Conservation (phyloP, 2,329 filamentous ascomycete genomes). For the Fonsecaea pedrosoi region DNA sequence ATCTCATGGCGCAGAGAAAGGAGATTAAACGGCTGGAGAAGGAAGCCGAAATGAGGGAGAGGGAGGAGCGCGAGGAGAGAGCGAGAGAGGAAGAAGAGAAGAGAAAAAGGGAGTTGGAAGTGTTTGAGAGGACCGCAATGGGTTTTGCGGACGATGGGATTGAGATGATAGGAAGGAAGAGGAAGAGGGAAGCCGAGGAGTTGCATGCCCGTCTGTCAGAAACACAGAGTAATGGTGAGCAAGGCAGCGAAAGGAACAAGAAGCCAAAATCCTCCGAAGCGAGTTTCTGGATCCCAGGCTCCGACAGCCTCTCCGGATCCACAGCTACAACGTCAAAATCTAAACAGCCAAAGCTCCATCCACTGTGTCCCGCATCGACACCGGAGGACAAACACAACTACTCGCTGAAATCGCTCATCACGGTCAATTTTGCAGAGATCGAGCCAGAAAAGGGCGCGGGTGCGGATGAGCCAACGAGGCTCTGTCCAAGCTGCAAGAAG, state of each 20-base stretch:
- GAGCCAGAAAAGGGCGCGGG: slow-evolving; percentile 55
- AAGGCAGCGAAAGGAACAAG: slow-evolving; percentile 59
- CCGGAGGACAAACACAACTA: slow-evolving; percentile 72
- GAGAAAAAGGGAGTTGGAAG: slow-evolving; percentile 69
- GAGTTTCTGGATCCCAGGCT: slow-evolving; percentile 89
- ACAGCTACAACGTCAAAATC: slow-evolving; percentile 58
- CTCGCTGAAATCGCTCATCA: slow-evolving; percentile 77
- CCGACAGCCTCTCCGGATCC: slow-evolving; percentile 70
- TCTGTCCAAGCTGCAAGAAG: slow-evolving; percentile 88
- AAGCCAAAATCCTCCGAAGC: slow-evolving; percentile 69
- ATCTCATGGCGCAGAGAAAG: slow-evolving; percentile 88
- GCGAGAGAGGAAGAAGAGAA: slow-evolving; percentile 72
- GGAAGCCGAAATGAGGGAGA: slow-evolving; percentile 65
- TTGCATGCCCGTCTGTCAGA: slow-evolving; percentile 67
- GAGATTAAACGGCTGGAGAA: slow-evolving; percentile 85
- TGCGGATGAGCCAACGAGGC: slow-evolving; percentile 55
- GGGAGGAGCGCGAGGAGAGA: slow-evolving; percentile 67
- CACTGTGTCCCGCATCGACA: slow-evolving; percentile 77
- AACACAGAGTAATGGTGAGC: neutral
- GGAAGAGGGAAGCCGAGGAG: slow-evolving; percentile 83
- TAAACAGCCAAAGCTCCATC: slow-evolving; percentile 71
- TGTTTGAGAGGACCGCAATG: slow-evolving; percentile 38
- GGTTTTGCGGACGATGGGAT: slow-evolving; percentile 41
- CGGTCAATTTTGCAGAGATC: slow-evolving; percentile 78
- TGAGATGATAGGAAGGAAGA: slow-evolving; percentile 55